Percentiles rank a stretch among this genome's conserved stretches.
These are phyloP conservation scores for Zalaria obscura DNA, from an alignment of 2,329 filamentous ascomycete genomes.

Conservation along the genomic window DNA sequence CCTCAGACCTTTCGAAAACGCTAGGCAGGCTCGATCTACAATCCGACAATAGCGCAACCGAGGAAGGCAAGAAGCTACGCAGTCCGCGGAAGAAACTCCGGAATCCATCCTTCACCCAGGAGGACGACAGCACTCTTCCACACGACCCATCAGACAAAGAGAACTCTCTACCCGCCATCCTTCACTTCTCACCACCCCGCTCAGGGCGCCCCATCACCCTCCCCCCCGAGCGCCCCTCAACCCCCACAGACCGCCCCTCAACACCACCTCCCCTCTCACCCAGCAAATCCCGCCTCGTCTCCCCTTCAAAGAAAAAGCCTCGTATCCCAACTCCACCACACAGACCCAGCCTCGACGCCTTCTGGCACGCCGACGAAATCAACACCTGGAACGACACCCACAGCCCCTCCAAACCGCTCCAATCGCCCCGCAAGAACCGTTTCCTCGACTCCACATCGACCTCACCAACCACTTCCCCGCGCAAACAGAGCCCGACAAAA, in stretches of 20 bases:
- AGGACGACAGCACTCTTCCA: not conserved
- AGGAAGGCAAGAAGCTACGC: no score
- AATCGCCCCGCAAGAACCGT: slow-evolving; percentile 20
- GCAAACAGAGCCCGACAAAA: slow-evolving; percentile 22
- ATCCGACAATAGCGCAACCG: not conserved
- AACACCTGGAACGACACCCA: slow-evolving; percentile 53
- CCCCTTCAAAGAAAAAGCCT: slow-evolving; percentile 31
- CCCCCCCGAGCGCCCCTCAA: not conserved
- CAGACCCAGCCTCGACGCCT: slow-evolving; percentile 39
- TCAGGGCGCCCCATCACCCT: slow-evolving; percentile 2
- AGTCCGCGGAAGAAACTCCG: no score
- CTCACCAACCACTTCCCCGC: slow-evolving; percentile 20
- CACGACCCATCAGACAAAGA: slow-evolving; percentile 15
- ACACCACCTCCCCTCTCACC: slow-evolving; percentile 30
- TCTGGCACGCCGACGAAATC: slow-evolving; percentile 45
- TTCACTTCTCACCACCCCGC: slow-evolving; percentile 9
- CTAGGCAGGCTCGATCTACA: not conserved
- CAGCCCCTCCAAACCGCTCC: slow-evolving; percentile 35
- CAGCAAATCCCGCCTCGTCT: slow-evolving; percentile 26
- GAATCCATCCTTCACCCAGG: not conserved
- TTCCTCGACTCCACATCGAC: slow-evolving; percentile 8
- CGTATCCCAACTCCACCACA: slow-evolving; percentile 42
- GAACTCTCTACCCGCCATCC: slow-evolving; percentile 10
- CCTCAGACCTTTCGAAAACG: not conserved
- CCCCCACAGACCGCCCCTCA: slow-evolving; percentile 7